Evolutionary conservation across 1,284 basidiomycete genomes (phyloP), one percentile per base, ranked within the genome.

Genomic region (Puccinia hordei): DNA sequence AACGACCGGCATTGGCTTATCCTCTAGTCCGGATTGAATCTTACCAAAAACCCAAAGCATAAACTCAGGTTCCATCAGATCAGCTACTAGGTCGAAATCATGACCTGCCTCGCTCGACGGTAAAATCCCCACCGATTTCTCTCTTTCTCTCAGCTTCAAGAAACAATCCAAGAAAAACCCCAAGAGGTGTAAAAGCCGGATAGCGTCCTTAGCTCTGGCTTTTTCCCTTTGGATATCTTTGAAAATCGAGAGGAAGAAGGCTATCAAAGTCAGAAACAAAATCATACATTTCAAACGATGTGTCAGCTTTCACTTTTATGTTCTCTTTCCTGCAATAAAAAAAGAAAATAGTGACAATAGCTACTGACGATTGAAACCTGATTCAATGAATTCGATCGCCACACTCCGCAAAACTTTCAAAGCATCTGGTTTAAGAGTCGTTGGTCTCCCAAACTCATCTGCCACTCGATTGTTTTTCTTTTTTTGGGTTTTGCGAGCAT

Each of bases 131-230:
- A 82, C 83, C 12, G 30, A 46, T 71, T 83, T 82, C 49, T 85
- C 85, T 59, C 83, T 82, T 33, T 59, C 55, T 61, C 83, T 82
- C 19, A 84, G 57, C 27, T 82, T 82, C 12, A 94, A 88, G 85
- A 97, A 95, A 87, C 92, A 95, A 81, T 94, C 92, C 61, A 97
- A 89, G 84, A 95, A 91, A 91, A 94, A 97, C 82, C 92, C 91
- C 1, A 91, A 89, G 35, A 95, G 88, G 85, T 90, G 93, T 30
- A 96, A 88, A 9, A 94, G 88, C 1, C 95, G 90, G 63, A 95
- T 88, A 83, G 93, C 92, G 85, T 97, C 94, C 82, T 94, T 93
- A 83, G 95, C 93, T 85, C 95, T 95, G 44, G 91, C 89, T 33
- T 94, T 89, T 85, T 98, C 95, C 82, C 93, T 92, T 81, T 91